These are phyloP conservation scores for Alternaria sp. DNA, from an alignment of 2,329 filamentous ascomycete genomes.

Conservation along the genomic window DNA sequence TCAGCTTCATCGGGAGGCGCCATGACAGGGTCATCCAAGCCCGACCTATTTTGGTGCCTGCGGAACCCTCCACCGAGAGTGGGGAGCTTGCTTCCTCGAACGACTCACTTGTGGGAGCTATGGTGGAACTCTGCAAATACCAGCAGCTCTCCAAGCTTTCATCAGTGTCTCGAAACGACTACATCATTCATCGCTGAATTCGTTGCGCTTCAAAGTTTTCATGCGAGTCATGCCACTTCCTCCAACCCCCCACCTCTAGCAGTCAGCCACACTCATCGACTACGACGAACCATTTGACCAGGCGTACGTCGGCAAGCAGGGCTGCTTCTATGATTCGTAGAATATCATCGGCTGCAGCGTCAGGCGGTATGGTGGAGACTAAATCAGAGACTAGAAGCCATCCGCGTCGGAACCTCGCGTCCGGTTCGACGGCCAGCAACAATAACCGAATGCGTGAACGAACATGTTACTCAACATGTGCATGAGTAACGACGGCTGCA, in stretches of 20 bases:
- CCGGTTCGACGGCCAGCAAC: slow-evolving; percentile 35
- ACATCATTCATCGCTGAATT: not conserved
- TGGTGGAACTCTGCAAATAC: not conserved
- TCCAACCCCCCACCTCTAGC: slow-evolving; percentile 14
- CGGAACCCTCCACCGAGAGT: slow-evolving; percentile 23
- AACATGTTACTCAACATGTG: slow-evolving; percentile 35
- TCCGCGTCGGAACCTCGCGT: slow-evolving; percentile 24
- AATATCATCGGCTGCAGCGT: slow-evolving; percentile 18
- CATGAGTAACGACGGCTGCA: slow-evolving; percentile 35
- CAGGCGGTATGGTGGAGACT: slow-evolving; percentile 22
- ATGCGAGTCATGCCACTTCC: not conserved
- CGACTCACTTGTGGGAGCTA: not conserved
- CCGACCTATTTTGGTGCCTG: slow-evolving; percentile 33
- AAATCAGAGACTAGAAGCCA: slow-evolving; percentile 25
- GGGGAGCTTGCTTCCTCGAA: not conserved
- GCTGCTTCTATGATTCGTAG: slow-evolving; percentile 17
- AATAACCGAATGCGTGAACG: slow-evolving; percentile 26
- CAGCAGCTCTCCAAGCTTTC: not conserved
- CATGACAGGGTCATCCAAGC: slow-evolving; percentile 23
- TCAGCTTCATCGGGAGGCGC: slow-evolving; percentile 36
- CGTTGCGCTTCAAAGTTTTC: not conserved
- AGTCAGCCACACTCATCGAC: slow-evolving; percentile 17
- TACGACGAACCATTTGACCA: slow-evolving; percentile 16
- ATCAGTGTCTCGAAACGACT: slow-evolving; percentile 1
- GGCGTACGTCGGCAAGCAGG: slow-evolving; percentile 16